Conservation (phyloP, 192 early-diverging fungal species). For the Fimicolochytrium jonesii region DNA sequence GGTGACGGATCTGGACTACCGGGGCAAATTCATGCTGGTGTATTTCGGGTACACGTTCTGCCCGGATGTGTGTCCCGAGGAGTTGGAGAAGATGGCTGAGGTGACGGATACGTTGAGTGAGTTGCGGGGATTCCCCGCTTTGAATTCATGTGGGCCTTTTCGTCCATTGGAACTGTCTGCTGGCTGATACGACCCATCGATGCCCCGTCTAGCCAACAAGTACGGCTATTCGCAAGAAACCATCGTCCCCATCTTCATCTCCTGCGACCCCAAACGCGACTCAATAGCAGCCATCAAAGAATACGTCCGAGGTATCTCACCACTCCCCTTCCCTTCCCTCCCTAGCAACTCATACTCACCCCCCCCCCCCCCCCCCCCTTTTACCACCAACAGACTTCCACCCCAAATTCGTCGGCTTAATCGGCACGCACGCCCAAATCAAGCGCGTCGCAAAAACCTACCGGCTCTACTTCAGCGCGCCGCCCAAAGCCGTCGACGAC, state of each 20-base stretch:
- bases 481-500: conserved; percentile 65
- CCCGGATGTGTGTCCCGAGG: conserved; percentile 98
- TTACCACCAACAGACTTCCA: no score
- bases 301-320: conserved; percentile 48
- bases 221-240: conserved; percentile 19
- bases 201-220: conserved; percentile 12
- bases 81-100: conserved; percentile 94
- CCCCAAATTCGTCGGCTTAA: conserved; percentile 86
- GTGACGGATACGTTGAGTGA: conserved; percentile 74
- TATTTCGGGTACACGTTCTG: conserved; percentile 99
- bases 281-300: conserved; percentile 71
- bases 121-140: conserved; percentile 1
- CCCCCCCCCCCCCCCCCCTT: no score
- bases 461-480: conserved; percentile 92
- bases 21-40: conserved; percentile 80
- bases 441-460: conserved; percentile 81
- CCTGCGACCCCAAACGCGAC: conserved; percentile 95
- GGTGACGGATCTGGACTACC: conserved; percentile 71
- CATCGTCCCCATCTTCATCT: conserved; percentile 89
- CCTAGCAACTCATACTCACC: no score
- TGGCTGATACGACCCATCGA: neutral
- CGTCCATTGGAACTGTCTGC: neutral
- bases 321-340: no score
- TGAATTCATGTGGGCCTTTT: neutral
- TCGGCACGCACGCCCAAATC: conserved; percentile 81